A percentile compares a stretch with the other conserved stretches of the same genome.
Conservation (phyloP, 306 rosid genomes). For the Luffa aegyptiaca region DNA sequence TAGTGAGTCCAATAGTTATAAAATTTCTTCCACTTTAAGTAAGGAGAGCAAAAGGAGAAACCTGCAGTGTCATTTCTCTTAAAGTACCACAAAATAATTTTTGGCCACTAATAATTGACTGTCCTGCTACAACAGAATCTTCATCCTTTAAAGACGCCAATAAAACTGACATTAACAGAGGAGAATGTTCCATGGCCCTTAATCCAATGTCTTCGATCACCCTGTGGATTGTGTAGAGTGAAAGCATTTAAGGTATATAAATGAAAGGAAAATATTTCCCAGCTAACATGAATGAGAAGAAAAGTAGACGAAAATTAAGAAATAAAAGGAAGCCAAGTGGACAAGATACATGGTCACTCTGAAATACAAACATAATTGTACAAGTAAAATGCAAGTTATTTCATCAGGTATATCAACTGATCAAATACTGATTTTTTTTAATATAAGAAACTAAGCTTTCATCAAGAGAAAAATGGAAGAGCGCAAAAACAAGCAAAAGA, state of each 20-base stretch:
- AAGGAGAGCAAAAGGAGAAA: slow-evolving; percentile 17
- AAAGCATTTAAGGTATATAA: neutral
- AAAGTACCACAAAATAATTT: slow-evolving; percentile 46
- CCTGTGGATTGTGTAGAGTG: slow-evolving; percentile 26
- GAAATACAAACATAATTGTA: neutral
- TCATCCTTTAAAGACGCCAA: slow-evolving; percentile 54
- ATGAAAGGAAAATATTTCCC: neutral
- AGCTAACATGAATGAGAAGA: slow-evolving; percentile 1
- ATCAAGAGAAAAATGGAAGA: neutral
- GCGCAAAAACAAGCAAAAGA: neutral
- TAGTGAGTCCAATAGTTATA: neutral
- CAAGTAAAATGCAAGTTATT: neutral
- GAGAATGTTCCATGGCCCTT: slow-evolving; percentile 59
- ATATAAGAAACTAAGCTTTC: neutral
- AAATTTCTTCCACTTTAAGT: neutral
- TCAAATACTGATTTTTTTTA: neutral
- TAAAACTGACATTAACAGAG: slow-evolving; percentile 46
- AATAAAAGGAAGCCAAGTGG: neutral
- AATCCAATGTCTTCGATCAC: slow-evolving; percentile 74
- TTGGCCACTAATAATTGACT: slow-evolving; percentile 61
- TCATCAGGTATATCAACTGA: neutral
- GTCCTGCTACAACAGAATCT: slow-evolving; percentile 41
- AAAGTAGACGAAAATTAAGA: neutral
- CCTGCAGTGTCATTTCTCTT: slow-evolving; percentile 82
- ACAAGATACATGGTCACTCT: neutral